Evolutionary conservation across 1,284 basidiomycete species (phyloP).

Genomic region (Ganoderma lucidum): DNA sequence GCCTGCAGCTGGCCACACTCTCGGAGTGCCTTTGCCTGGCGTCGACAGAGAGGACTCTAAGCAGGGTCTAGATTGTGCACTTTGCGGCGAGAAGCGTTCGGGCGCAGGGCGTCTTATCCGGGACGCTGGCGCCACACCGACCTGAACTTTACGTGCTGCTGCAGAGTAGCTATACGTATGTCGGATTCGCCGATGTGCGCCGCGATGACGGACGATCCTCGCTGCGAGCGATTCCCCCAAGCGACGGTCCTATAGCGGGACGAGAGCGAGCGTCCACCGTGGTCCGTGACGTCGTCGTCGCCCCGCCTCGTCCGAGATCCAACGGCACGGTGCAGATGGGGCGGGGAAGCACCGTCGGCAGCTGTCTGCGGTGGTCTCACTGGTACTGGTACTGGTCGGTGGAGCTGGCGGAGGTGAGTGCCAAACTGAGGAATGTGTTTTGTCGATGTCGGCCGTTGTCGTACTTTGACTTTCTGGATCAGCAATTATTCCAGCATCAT

Average conservation of each 20-base stretch:
- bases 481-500: conserved; percentile 5
- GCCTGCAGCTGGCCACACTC: neutral
- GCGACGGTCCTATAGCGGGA: neutral
- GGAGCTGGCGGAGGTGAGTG: neutral
- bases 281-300: no score
- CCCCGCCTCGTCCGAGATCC: neutral
- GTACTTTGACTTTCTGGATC: neutral
- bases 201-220: conserved; percentile 1
- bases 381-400: neutral
- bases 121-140: neutral
- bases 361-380: neutral
- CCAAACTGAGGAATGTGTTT: neutral
- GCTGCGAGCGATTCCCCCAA: neutral
- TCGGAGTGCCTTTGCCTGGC: neutral
- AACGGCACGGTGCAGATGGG: neutral
- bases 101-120: neutral
- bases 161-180: neutral
- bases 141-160: neutral
- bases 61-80: neutral
- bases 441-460: neutral
- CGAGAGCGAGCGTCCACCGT: neutral
- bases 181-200: conserved; percentile 4
- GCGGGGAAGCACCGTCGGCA: conserved; percentile 3
- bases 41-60: no score
- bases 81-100: conserved; percentile 4